These are phyloP conservation scores for Apiospora malaysiana DNA, from an alignment of 2,329 filamentous ascomycete genomes.

Conservation along the genomic window DNA sequence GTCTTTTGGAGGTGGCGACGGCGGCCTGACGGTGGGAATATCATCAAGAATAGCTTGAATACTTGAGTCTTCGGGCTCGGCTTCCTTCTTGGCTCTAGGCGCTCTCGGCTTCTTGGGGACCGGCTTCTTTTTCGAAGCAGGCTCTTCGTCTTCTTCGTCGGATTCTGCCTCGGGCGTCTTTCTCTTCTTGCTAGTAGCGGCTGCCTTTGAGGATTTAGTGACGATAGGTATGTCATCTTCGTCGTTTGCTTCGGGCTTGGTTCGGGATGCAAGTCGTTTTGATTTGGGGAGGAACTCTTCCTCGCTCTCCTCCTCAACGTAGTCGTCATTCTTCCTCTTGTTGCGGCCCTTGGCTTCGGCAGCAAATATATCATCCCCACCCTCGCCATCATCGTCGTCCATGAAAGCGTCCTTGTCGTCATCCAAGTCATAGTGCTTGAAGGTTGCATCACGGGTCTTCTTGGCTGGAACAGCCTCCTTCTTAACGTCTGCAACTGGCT, in stretches of 20 bases:
- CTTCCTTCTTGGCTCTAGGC: slow-evolving; percentile 67
- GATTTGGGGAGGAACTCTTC: slow-evolving; percentile 69
- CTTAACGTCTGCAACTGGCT: slow-evolving; percentile 37
- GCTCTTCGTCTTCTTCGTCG: slow-evolving; percentile 61
- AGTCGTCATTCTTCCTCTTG: slow-evolving; percentile 75
- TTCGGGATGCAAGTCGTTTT: slow-evolving; percentile 59
- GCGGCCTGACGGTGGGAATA: slow-evolving; percentile 82
- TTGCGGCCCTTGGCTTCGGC: slow-evolving; percentile 70
- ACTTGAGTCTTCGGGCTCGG: slow-evolving; percentile 69
- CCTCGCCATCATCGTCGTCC: slow-evolving; percentile 71
- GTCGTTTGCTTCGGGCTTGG: slow-evolving; percentile 41
- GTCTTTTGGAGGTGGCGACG: slow-evolving; percentile 79
- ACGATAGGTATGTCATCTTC: slow-evolving; percentile 39
- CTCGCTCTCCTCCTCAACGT: slow-evolving; percentile 75
- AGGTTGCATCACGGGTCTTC: slow-evolving; percentile 42
- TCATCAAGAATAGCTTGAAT: slow-evolving; percentile 87
- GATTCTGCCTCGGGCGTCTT: slow-evolving; percentile 66
- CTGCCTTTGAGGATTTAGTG: slow-evolving; percentile 38
- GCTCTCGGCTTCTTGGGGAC: slow-evolving; percentile 64
- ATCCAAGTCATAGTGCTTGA: slow-evolving; percentile 50
- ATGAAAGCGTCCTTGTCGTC: slow-evolving; percentile 63
- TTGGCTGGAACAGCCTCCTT: slow-evolving; percentile 36
- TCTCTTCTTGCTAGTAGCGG: slow-evolving; percentile 55
- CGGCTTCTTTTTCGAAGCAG: slow-evolving; percentile 55
- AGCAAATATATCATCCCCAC: slow-evolving; percentile 84